Base-by-base conservation (phyloP, 768 basidiomycete species). In the Leccinum rimulosum region DNA sequence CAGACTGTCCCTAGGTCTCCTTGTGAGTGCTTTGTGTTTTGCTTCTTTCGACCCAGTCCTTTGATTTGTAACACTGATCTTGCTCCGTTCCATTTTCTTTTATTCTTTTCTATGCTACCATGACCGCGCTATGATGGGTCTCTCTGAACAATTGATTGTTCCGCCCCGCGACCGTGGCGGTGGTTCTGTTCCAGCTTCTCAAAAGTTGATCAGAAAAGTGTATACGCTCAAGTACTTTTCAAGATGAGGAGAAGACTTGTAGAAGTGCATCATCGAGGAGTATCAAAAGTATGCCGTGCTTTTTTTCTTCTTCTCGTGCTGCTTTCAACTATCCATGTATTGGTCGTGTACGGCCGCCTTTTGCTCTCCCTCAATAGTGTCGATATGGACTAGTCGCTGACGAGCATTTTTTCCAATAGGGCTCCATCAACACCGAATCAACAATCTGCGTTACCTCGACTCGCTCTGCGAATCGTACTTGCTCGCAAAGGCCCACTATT, bases 231-330 rank as follows among this genome's bases (percentile, higher is more conserved):
- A 94, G 71, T 87, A 90, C 93, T 89, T 25, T 55, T 79, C 87
- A 6, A 82, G 82, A 57, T 95, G 93, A 57, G 93, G 91, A 6
- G 93, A 96, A 66, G 93, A 97, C 72, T 73, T 96, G 11, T 96
- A 94, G 95, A 93, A 95, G 65, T 95, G 93, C 65, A 83, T 96
- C 40, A 74, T 94, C 27, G 93, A 96, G 69, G 92, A 95, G 75
- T 93, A 88, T 63, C 86, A n/a, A 90, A 70, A 94, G 94, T 89
- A 58, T 11, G 50, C 25, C 17, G 3, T 19, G 25, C 25, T 22
- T 15, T 17, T n/a, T n/a, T 31, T 12, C 3, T 19, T 50, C n/a
- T 10, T 40, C 27, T 9, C 1, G 45, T 19, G 9, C 10, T 43
- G 40, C 15, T 56, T 55, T 25, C 52, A 35, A 35, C 33, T 33